These are phyloP conservation scores for Meyerozyma athensensis DNA, from an alignment of 1,139 yeast species.

Conservation along the genomic window DNA sequence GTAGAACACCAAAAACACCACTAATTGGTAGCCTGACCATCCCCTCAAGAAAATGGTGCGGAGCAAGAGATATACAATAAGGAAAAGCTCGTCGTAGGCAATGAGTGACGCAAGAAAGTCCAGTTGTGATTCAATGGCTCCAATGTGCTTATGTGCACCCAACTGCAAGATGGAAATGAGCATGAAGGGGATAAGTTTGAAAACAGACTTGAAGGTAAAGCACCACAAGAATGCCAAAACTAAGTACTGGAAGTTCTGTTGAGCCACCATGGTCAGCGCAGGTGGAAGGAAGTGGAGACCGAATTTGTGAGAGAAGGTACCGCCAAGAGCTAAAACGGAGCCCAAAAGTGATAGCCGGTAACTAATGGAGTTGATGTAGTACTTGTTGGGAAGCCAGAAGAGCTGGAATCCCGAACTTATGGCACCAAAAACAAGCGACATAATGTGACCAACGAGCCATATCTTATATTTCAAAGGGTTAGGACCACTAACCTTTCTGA, in stretches of 20 bases:
- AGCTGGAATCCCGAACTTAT: slow-evolving; percentile 45
- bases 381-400: slow-evolving; percentile 40
- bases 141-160: slow-evolving; percentile 34
- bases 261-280: slow-evolving; percentile 53
- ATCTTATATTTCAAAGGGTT: slow-evolving; percentile 41
- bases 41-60: slow-evolving; percentile 63
- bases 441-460: slow-evolving; percentile 62
- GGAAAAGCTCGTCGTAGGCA: slow-evolving; percentile 56
- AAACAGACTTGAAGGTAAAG: slow-evolving; percentile 59
- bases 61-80: slow-evolving; percentile 47
- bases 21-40: slow-evolving; percentile 63
- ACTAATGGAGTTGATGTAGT: slow-evolving; percentile 38
- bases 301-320: slow-evolving; percentile 56
- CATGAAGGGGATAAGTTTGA: slow-evolving; percentile 58
- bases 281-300: slow-evolving; percentile 51
- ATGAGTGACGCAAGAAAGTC: slow-evolving; percentile 43
- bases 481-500: slow-evolving; percentile 34
- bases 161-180: slow-evolving; percentile 56
- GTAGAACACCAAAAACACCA: slow-evolving; percentile 52
- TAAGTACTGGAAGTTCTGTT: slow-evolving; percentile 66
- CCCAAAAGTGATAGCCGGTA: slow-evolving; percentile 58
- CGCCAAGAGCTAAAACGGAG: slow-evolving; percentile 46
- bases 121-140: slow-evolving; percentile 36
- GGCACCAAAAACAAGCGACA: slow-evolving; percentile 47
- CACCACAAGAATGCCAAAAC: slow-evolving; percentile 55